phyloP scores from a whole-genome alignment of 108 stramenopile genomes.

The Nitzschia sp. region DNA sequence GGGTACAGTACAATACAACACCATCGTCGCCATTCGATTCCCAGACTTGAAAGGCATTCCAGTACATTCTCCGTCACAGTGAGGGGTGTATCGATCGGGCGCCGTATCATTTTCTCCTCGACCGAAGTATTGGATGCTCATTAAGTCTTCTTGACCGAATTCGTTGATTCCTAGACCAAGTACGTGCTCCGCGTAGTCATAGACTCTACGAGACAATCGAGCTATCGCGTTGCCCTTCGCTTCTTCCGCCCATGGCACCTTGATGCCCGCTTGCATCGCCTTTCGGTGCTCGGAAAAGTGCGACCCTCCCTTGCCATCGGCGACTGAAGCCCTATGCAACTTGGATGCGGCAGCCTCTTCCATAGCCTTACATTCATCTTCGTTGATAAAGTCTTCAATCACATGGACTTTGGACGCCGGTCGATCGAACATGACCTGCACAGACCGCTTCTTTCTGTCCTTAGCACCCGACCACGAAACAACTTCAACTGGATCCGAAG shows the following conservation, averaged over 20 bases:
- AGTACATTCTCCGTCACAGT: constrained; percentile 87
- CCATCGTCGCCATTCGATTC: constrained; percentile 91
- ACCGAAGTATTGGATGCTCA: constrained; percentile 87
- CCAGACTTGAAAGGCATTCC: constrained; percentile 68
- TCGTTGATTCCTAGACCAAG: constrained; percentile 61
- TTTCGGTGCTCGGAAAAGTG: constrained; percentile 64
- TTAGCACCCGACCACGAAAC: constrained; percentile 30
- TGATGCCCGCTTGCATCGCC: constrained; percentile 82
- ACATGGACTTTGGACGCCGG: constrained; percentile 70
- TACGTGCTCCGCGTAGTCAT: constrained; percentile 82
- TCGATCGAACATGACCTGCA: constrained; percentile 59
- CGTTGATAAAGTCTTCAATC: constrained; percentile 73
- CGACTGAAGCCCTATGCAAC: constrained; percentile 76
- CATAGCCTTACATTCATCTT: constrained; percentile 85
- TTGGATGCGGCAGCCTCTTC: constrained; percentile 53
- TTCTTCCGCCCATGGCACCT: constrained; percentile 65
- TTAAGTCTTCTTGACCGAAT: constrained; percentile 85
- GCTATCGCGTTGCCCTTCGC: constrained; percentile 61
- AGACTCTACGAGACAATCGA: constrained; percentile 62
- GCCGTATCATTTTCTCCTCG: constrained; percentile 67
- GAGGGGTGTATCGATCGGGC: constrained; percentile 90
- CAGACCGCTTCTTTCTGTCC: constrained; percentile 29
- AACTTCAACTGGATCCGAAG: constrained; percentile 44
- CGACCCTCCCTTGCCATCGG: constrained; percentile 80
- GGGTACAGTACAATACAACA: constrained; percentile 91